Base-by-base conservation (phyloP, 202 grass and related monocot species). In the Miscanthus sacchariflorus region DNA sequence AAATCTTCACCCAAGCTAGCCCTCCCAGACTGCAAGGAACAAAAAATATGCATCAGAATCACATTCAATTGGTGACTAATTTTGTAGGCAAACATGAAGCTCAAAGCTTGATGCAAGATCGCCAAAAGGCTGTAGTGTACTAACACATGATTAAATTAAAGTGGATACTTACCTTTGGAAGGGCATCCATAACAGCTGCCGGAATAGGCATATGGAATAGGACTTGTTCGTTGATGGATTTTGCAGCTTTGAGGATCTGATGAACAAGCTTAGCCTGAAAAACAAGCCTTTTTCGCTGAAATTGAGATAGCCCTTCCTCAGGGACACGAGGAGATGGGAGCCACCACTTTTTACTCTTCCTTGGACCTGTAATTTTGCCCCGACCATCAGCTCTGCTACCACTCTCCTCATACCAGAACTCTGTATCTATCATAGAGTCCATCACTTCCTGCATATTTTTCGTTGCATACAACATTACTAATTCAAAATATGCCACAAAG, bases 161-260 rank as follows among this genome's bases (percentile, higher is more conserved):
- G 54, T 79, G 59, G 74, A 45, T 71, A 63, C 90, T 95, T 95
- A 72, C 97, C 94, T 96, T 99, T 11, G 94, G 94, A 90, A 99
- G 97, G 46, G 91, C 93, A 74, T 93, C 93, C 68, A 86, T 90
- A 49, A 95, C 88, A 73, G 91, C 85, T 70, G 73, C 54, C 38
- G 97, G 97, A 81, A 96, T 87, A 76, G 90, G 81, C 68, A 99
- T 99, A 72, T 95, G 94, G 64, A 78, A 83, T 48, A 99, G 81
- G 54, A 96, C 97, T 89, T 96, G 90, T 75, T 95, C 93, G 36
- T 99, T 96, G 73, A 99, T 99, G 45, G 93, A 95, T 89, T 96
- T 99, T 6, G 93, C 90, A 33, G 97, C 97, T 86, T 99, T 99
- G 43, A 99, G 91, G 74, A 99, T 89, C 88, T 99, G 97, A 63